These are phyloP conservation scores for Allantophomopsis cytisporea DNA, from an alignment of 2,329 filamentous ascomycete genomes.

Conservation along the genomic window DNA sequence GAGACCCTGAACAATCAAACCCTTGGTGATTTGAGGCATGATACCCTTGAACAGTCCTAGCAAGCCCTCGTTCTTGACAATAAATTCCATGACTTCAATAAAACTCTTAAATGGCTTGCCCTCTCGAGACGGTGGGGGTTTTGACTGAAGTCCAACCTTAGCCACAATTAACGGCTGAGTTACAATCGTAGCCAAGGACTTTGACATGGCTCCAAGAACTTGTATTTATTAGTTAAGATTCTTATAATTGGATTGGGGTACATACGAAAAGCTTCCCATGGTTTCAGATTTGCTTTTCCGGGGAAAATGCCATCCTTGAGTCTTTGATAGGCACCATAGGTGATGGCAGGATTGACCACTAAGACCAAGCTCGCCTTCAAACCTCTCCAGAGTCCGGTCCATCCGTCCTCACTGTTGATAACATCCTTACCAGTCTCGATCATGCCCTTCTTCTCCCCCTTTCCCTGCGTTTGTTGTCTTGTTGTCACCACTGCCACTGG, in stretches of 20 bases:
- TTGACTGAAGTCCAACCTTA: constrained; percentile 92
- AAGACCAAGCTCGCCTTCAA: constrained; percentile 91
- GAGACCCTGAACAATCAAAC: constrained; percentile 83
- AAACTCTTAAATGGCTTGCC: constrained; percentile 93
- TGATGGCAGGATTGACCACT: constrained; percentile 93
- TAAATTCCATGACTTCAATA: constrained; percentile 87
- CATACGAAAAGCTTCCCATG: constrained; percentile 86
- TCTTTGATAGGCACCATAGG: constrained; percentile 91
- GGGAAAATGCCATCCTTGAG: constrained; percentile 68
- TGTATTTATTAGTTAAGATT: constrained; percentile 2
- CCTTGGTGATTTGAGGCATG: constrained; percentile 84
- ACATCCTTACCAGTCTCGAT: constrained; percentile 83
- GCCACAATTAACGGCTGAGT: constrained; percentile 96
- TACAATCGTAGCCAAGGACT: constrained; percentile 77
- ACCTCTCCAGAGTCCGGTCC: constrained; percentile 82
- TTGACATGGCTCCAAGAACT: constrained; percentile 90
- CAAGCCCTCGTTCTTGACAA: constrained; percentile 74
- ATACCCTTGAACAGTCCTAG: constrained; percentile 93
- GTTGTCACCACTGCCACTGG: constrained; percentile 93
- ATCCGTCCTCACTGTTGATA: constrained; percentile 78
- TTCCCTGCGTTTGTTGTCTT: constrained; percentile 84
- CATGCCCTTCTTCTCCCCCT: constrained; percentile 72
- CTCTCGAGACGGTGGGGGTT: constrained; percentile 68
- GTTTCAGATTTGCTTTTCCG: constrained; percentile 58
- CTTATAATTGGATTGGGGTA: constrained; percentile 12